Evolutionary conservation across 257 asterid genomes (phyloP).

Genomic region (Asclepias syriaca): DNA sequence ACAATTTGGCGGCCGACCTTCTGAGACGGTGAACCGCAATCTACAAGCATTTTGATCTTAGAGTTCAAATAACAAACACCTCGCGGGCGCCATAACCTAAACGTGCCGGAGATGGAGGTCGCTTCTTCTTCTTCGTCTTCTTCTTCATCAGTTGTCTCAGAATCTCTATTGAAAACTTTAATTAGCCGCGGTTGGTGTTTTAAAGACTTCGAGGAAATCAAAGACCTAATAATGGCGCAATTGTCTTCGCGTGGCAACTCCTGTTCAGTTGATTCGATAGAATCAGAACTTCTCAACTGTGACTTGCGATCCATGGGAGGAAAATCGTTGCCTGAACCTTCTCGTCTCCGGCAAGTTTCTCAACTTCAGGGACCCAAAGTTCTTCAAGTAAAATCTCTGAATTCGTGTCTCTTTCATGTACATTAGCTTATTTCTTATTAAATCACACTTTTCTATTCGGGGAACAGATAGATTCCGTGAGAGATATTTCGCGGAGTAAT

Average conservation of each 20-base stretch:
- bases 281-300: slow-evolving; percentile 61
- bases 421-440: neutral
- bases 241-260: slow-evolving; percentile 19
- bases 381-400: slow-evolving; percentile 52
- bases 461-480: slow-evolving; percentile 48
- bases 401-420: neutral
- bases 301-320: slow-evolving; percentile 75
- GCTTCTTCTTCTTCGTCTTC: slow-evolving; percentile 28
- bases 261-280: slow-evolving; percentile 48
- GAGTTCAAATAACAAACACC: slow-evolving; percentile 27
- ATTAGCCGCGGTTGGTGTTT: slow-evolving; percentile 69
- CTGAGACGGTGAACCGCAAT: too few relatives aligned
- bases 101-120: slow-evolving; percentile 33
- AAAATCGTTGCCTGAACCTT: slow-evolving; percentile 57
- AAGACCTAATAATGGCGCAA: slow-evolving; percentile 37
- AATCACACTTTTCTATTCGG: neutral
- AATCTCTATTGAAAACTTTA: slow-evolving; percentile 38
- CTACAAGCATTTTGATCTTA: neutral
- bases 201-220: slow-evolving; percentile 37
- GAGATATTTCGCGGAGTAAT: slow-evolving; percentile 59
- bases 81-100: slow-evolving; percentile 17
- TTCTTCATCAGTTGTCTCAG: slow-evolving; percentile 29
- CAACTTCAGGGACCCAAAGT: slow-evolving; percentile 58
- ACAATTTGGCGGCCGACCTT: neutral
- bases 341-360: slow-evolving; percentile 45